Percentiles rank a stretch among this genome's conserved stretches.
Conservation (phyloP, 179 eudicot genomes). For the Carnegiea gigantea region DNA sequence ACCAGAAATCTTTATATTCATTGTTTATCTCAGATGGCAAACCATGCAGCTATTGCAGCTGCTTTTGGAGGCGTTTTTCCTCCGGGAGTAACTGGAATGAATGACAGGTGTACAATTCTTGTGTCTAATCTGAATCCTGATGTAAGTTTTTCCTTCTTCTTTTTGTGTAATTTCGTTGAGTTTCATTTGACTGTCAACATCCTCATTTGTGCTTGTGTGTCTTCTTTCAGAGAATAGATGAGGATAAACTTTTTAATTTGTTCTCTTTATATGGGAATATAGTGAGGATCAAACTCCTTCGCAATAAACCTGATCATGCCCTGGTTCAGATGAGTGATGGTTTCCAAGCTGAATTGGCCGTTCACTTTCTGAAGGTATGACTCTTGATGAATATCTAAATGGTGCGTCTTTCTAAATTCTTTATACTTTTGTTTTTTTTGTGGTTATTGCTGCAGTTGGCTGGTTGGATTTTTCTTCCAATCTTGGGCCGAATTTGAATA, state of each 20-base stretch:
- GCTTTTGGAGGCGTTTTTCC: constrained; percentile 92
- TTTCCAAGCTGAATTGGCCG: constrained; percentile 94
- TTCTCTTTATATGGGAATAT: constrained; percentile 94
- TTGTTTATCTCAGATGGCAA: constrained; percentile 54
- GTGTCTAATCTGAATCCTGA: constrained; percentile 81
- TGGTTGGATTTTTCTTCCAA: too few relatives aligned
- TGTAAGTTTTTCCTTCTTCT: constrained; percentile 41
- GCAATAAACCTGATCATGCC: constrained; percentile 92
- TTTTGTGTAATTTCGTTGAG: not conserved
- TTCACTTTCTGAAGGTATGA: constrained; percentile 82
- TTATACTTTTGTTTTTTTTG: too few relatives aligned
- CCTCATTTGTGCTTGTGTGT: not conserved
- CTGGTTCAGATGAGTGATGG: constrained; percentile 94
- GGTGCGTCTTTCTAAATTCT: too few relatives aligned
- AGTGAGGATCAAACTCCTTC: constrained; percentile 83
- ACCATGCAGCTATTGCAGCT: constrained; percentile 74
- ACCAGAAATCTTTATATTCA: not conserved
- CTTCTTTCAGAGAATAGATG: constrained; percentile 66
- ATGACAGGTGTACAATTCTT: constrained; percentile 87
- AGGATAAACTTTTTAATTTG: constrained; percentile 85
- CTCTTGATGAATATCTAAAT: too few relatives aligned
- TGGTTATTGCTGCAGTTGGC: too few relatives aligned
- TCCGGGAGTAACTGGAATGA: constrained; percentile 85
- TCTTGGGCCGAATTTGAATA: too few relatives aligned
- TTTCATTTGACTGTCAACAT: not conserved